A percentile compares a stretch with the other conserved stretches of the same genome.
Evolutionary conservation across 768 basidiomycete genomes (phyloP).

Genomic region (Lactifluus pinguis): DNA sequence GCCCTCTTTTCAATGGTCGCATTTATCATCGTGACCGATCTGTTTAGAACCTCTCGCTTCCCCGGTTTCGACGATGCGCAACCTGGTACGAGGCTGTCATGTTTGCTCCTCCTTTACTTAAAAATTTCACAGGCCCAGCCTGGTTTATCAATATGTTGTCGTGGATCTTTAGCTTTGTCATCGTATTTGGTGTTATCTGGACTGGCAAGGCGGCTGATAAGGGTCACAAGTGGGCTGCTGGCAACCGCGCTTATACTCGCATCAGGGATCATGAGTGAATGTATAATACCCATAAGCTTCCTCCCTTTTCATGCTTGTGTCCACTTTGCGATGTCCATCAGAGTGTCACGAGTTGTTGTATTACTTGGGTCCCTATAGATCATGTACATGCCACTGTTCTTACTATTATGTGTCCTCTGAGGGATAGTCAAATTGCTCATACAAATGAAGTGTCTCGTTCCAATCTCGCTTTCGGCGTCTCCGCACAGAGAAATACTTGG

Average conservation of each 20-base stretch:
- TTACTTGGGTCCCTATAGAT: background rate
- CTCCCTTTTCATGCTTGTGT: background rate
- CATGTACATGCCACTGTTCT: conserved; percentile 1
- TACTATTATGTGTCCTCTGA: conserved; percentile 34
- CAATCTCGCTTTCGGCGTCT: conserved; percentile 79
- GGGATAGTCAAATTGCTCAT: conserved; percentile 78
- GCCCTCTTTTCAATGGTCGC: conserved; percentile 53
- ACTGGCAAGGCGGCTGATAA: conserved; percentile 56
- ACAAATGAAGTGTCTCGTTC: conserved; percentile 78
- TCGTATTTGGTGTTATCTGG: conserved; percentile 43
- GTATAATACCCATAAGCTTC: background rate
- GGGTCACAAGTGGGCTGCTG: conserved; percentile 68
- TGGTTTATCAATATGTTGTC: conserved; percentile 52
- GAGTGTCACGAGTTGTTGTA: background rate
- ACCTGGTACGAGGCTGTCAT: conserved; percentile 37
- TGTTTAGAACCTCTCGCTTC: conserved; percentile 39
- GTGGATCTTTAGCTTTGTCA: conserved; percentile 50
- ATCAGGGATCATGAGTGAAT: conserved; percentile 20
- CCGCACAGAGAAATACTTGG: conserved; percentile 72
- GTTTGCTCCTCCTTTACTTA: background rate
- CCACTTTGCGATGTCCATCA: background rate
- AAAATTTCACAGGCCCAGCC: conserved; percentile 40
- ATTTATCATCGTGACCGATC: conserved; percentile 55
- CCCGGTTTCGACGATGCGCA: conserved; percentile 48
- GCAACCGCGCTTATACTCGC: conserved; percentile 53